Conservation (phyloP, 768 basidiomycete genomes). For the Hebeloma cylindrosporum region DNA sequence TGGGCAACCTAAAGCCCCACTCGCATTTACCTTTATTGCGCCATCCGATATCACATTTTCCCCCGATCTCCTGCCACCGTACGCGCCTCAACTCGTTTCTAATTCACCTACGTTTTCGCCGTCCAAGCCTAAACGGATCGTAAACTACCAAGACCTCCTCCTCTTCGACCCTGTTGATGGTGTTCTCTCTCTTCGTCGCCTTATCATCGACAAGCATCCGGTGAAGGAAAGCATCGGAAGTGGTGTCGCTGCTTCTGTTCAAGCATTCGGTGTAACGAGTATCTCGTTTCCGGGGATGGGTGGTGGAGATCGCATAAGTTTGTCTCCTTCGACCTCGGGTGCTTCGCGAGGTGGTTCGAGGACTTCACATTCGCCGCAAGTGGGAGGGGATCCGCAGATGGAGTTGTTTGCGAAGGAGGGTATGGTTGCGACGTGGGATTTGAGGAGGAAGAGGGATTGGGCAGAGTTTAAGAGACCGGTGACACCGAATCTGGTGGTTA, state of each 20-base stretch:
- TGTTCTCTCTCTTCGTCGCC: constrained; percentile 53
- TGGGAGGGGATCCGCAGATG: constrained; percentile 21
- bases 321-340: constrained; percentile 29
- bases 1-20: constrained; percentile 36
- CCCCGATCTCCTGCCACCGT: constrained; percentile 4
- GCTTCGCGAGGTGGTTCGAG: constrained; percentile 2
- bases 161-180: constrained; percentile 64
- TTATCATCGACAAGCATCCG: constrained; percentile 42
- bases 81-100: constrained; percentile 12
- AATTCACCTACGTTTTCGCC: constrained; percentile 30
- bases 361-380: too few species aligned
- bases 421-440: constrained; percentile 64
- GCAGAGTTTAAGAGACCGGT: constrained; percentile 45
- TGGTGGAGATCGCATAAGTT: constrained; percentile 39
- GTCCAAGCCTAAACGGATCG: constrained; percentile 26
- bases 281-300: constrained; percentile 61
- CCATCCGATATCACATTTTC: constrained; percentile 28
- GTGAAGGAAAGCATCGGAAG: constrained; percentile 24
- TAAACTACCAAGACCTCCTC: constrained; percentile 64
- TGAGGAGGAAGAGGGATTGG: constrained; percentile 54
- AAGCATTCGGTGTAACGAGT: constrained; percentile 46
- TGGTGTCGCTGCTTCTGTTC: constrained; percentile 30
- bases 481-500: too few species aligned
- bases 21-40: constrained; percentile 58
- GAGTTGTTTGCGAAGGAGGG: constrained; percentile 40